phyloP scores from a whole-genome alignment of 2,329 filamentous ascomycete genomes.

The Verticillium dahliae region DNA sequence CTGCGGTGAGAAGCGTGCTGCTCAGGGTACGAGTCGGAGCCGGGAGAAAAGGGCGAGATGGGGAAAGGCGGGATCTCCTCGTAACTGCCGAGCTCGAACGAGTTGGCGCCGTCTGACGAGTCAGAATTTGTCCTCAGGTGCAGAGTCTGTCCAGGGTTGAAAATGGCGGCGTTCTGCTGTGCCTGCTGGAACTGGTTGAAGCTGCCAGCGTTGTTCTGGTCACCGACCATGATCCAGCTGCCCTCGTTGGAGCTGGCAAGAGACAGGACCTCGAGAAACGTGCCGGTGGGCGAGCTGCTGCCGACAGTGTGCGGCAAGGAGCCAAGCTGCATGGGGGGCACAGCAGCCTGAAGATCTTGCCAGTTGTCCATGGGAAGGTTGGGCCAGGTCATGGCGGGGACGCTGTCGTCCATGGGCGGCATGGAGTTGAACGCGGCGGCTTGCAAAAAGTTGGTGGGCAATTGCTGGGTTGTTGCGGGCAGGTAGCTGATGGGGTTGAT shows the following conservation, averaged over 20 bases:
- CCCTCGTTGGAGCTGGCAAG: conserved; percentile 76
- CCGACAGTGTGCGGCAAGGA: conserved; percentile 34
- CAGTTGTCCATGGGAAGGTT: conserved; percentile 62
- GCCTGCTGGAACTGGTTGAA: conserved; percentile 55
- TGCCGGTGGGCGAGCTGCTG: conserved; percentile 37
- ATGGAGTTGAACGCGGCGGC: conserved; percentile 57
- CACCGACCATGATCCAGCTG: conserved; percentile 69
- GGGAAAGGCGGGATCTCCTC: conserved; percentile 69
- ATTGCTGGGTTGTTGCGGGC: conserved; percentile 55
- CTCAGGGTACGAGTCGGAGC: conserved; percentile 69
- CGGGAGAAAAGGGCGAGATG: conserved; percentile 75
- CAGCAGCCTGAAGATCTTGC: conserved; percentile 66
- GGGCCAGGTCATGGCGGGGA: conserved; percentile 54
- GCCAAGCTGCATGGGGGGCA: conserved; percentile 48
- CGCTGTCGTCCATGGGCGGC: conserved; percentile 47
- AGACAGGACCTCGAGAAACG: conserved; percentile 79
- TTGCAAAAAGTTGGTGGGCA: conserved; percentile 53
- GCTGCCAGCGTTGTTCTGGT: conserved; percentile 53
- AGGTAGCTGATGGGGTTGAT: conserved; percentile 54
- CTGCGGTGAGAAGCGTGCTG: conserved; percentile 48
- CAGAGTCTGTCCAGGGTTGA: conserved; percentile 86
- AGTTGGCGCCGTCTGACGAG: conserved; percentile 65
- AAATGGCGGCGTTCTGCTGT: conserved; percentile 59
- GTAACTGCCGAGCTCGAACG: conserved; percentile 68
- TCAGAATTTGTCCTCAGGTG: conserved; percentile 84